Evolutionary conservation across 192 early-diverging fungal genomes (phyloP).

Genomic region (Pilaira anomala): DNA sequence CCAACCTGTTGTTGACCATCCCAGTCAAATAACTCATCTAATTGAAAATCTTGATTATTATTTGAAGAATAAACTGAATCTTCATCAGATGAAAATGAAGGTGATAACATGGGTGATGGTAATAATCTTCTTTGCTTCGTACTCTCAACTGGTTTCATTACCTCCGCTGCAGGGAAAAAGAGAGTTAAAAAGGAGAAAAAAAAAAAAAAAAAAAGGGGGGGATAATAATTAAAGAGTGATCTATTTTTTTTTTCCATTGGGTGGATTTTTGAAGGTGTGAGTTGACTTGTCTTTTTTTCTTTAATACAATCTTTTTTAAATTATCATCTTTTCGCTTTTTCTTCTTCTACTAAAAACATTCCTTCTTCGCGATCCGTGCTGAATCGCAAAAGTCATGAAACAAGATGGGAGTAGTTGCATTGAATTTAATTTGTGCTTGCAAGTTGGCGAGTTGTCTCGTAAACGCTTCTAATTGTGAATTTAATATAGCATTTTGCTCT

Average conservation of each 20-base stretch:
- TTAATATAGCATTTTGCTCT: conserved; percentile 43
- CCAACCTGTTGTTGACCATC: conserved; percentile 28
- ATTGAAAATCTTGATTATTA: conserved; percentile 18
- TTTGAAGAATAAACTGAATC: conserved; percentile 19
- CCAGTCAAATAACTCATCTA: conserved; percentile 41
- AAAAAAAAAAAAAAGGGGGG: background rate
- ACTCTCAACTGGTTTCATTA: conserved; percentile 21
- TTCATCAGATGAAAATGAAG: conserved; percentile 29
- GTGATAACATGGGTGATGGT: conserved; percentile 24
- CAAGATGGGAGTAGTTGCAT: conserved; percentile 33
- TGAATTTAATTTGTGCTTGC: conserved; percentile 39
- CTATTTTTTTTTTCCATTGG: conserved; percentile 29
- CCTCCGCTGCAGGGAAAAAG: conserved; percentile 44
- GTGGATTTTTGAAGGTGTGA: conserved; percentile 20
- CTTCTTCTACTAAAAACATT: too few relatives aligned
- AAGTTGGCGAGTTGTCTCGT: conserved; percentile 33
- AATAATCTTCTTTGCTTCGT: background rate
- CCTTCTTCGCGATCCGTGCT: conserved; percentile 44
- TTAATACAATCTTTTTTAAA: background rate
- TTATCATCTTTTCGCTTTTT: background rate
- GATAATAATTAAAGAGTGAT: background rate
- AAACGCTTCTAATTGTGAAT: conserved; percentile 29
- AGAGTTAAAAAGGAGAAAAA: conserved; percentile 2
- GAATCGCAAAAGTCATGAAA: conserved; percentile 52
- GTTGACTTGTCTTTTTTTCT: background rate